These are phyloP conservation scores for Oryza australiensis DNA, from an alignment of 176 grass and related monocot genomes.

Conservation along the genomic window DNA sequence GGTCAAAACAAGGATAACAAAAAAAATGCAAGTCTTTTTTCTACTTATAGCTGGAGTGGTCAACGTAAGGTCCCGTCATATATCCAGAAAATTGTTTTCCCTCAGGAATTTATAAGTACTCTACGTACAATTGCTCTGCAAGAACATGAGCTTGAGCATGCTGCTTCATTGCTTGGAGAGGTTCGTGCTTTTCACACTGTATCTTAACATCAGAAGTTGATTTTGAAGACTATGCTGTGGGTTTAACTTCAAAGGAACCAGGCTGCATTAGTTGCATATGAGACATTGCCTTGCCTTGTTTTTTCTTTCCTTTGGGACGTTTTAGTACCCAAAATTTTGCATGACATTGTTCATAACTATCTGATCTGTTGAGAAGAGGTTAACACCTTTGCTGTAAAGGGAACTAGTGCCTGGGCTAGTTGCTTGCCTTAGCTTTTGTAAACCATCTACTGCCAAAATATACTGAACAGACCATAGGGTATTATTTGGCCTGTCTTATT, in stretches of 20 bases:
- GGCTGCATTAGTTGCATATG: background rate
- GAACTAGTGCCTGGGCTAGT: background rate
- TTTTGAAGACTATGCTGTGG: background rate
- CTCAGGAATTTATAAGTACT: constrained; percentile 72
- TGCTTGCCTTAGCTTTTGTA: background rate
- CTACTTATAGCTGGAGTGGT: constrained; percentile 83
- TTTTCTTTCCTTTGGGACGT: background rate
- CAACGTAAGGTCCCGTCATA: constrained; percentile 82
- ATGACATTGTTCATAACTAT: background rate
- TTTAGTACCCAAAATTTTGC: background rate
- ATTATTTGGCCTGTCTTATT: background rate
- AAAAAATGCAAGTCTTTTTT: constrained; percentile 25
- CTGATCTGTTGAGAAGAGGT: constrained; percentile 4
- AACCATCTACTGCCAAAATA: background rate
- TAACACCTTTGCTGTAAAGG: background rate
- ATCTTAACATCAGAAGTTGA: constrained; percentile 3
- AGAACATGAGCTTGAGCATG: constrained; percentile 70
- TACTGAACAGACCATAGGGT: background rate
- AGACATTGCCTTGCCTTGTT: background rate
- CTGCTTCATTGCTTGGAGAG: constrained; percentile 63
- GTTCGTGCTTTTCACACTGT: constrained; percentile 37
- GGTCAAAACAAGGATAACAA: constrained; percentile 46
- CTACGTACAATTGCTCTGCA: constrained; percentile 90
- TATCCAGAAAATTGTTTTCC: constrained; percentile 68
- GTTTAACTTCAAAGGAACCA: background rate